phyloP scores from a whole-genome alignment of 352 stramenopile genomes.

The Lagenidium giganteum region DNA sequence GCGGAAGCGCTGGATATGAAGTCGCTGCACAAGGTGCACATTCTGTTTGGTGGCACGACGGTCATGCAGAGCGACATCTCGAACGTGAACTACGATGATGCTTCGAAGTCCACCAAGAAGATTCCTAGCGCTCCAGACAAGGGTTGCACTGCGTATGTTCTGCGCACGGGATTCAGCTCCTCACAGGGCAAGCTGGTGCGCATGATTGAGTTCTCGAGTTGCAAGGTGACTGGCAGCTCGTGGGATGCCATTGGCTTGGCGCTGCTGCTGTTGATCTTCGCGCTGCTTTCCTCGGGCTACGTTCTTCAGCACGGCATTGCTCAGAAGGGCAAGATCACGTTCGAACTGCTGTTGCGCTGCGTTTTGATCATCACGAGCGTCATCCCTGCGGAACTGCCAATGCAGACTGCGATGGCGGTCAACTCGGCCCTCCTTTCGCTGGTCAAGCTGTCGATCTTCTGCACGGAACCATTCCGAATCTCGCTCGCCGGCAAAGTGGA shows the following conservation, averaged over 20 bases:
- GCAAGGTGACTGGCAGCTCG: constrained; percentile 91
- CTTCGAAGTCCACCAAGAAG: constrained; percentile 12
- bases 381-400: constrained; percentile 95
- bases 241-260: constrained; percentile 95
- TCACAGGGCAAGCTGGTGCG: constrained; percentile 94
- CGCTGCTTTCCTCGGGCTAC: constrained; percentile 88
- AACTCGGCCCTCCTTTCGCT: constrained; percentile 93
- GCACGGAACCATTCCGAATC: constrained; percentile 97
- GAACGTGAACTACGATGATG: too few species aligned
- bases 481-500: constrained; percentile 93
- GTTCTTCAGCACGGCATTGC: constrained; percentile 85
- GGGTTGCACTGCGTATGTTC: constrained; percentile 89
- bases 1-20: constrained; percentile 70
- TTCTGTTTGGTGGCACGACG: constrained; percentile 88
- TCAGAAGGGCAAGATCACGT: constrained; percentile 86
- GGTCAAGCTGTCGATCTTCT: constrained; percentile 94
- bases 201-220: constrained; percentile 95
- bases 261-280: constrained; percentile 93
- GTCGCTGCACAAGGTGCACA: constrained; percentile 71
- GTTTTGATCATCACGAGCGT: constrained; percentile 98
- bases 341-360: constrained; percentile 95
- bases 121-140: constrained; percentile 78
- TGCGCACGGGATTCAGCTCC: constrained; percentile 96
- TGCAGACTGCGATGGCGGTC: constrained; percentile 95
- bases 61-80: constrained; percentile 67